These are phyloP conservation scores for Polyporus tsugae DNA, from an alignment of 1,284 basidiomycete genomes.

Conservation along the genomic window DNA sequence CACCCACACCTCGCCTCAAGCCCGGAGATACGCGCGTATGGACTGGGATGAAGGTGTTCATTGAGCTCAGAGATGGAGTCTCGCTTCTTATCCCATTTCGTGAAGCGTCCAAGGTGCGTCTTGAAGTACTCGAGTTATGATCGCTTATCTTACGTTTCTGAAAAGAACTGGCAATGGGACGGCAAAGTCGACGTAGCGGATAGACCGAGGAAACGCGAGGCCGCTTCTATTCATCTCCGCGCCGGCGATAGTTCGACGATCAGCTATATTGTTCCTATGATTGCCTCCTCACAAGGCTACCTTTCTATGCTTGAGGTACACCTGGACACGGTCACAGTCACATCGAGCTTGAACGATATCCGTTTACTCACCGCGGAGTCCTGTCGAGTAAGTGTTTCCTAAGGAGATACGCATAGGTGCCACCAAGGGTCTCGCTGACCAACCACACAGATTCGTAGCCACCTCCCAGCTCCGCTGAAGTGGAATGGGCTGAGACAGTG, in stretches of 20 bases:
- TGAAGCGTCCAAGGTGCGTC: constrained; percentile 79
- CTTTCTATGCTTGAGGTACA: constrained; percentile 82
- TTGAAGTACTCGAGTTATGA: neutral
- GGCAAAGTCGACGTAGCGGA: constrained; percentile 56
- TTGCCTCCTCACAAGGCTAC: constrained; percentile 77
- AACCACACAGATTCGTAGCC: constrained; percentile 62
- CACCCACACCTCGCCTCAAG: constrained; percentile 62
- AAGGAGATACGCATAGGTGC: too few species aligned
- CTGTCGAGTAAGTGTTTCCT: constrained; percentile 62
- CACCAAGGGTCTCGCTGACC: neutral
- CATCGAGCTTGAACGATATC: constrained; percentile 89
- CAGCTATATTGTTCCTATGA: constrained; percentile 84
- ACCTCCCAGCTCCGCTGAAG: constrained; percentile 68
- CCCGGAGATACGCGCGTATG: constrained; percentile 86
- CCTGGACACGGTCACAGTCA: constrained; percentile 80
- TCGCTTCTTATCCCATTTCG: constrained; percentile 86
- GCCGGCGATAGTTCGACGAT: constrained; percentile 86
- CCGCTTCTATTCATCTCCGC: constrained; percentile 76
- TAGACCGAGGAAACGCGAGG: constrained; percentile 64
- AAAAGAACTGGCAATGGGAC: constrained; percentile 88
- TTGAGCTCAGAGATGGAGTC: constrained; percentile 82
- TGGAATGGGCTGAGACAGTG: constrained; percentile 83
- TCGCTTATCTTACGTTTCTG: neutral
- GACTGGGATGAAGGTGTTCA: constrained; percentile 79
- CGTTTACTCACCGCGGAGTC: constrained; percentile 78